Evolutionary conservation across 129 eudicot species (phyloP).

Genomic region (Glebionis coronaria): DNA sequence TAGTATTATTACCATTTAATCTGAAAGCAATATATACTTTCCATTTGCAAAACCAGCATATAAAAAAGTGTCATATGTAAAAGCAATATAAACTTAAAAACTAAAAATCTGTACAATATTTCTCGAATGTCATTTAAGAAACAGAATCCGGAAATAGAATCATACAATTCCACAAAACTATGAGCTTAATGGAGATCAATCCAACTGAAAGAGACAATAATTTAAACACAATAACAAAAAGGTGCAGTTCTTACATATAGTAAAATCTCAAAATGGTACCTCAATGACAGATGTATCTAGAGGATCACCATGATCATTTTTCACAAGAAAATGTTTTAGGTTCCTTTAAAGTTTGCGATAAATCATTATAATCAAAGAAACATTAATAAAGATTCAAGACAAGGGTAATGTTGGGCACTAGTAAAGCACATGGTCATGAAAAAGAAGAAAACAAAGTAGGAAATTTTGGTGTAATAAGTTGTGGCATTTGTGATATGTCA

Average conservation of each 20-base stretch:
- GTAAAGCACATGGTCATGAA: constrained; percentile 9
- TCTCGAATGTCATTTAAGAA: not conserved
- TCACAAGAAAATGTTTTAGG: not conserved
- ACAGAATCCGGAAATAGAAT: not conserved
- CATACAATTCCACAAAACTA: not conserved
- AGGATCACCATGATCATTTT: not conserved
- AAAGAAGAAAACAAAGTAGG: not conserved
- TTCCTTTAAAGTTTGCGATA: constrained; percentile 1
- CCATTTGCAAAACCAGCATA: too few species aligned
- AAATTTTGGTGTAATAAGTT: constrained; percentile 15
- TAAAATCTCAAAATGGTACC: constrained; percentile 19
- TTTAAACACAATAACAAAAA: not conserved
- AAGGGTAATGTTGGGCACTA: constrained; percentile 12
- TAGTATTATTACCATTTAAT: not conserved
- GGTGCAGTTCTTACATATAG: not conserved
- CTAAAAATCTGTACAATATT: not conserved
- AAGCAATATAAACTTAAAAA: not conserved
- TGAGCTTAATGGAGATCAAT: not conserved
- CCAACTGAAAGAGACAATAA: not conserved
- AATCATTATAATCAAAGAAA: constrained; percentile 19
- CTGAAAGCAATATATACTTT: not conserved
- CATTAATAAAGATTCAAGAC: constrained; percentile 15
- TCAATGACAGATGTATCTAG: not conserved
- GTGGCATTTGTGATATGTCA: not conserved
- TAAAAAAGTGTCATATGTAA: not conserved